These are phyloP conservation scores for Thraustochytrium striatum DNA, from an alignment of 352 stramenopile species.

Conservation along the genomic window DNA sequence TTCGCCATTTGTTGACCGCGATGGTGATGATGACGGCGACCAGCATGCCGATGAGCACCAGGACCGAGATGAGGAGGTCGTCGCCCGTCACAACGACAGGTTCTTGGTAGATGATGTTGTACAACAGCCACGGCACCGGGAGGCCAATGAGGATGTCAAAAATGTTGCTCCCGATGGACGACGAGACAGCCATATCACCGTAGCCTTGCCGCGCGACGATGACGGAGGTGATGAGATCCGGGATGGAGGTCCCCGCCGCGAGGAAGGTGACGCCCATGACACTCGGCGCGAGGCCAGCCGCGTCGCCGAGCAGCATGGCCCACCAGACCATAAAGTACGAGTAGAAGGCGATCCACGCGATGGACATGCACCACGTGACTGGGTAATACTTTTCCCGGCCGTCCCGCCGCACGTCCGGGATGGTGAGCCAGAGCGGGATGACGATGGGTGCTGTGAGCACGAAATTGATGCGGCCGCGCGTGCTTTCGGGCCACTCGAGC, in stretches of 20 bases:
- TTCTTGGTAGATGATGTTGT: constrained; percentile 47
- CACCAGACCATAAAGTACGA: constrained; percentile 66
- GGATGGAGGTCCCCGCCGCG: constrained; percentile 67
- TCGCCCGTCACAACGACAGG: constrained; percentile 30
- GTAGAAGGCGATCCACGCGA: constrained; percentile 66
- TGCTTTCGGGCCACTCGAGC: background rate
- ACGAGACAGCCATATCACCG: constrained; percentile 70
- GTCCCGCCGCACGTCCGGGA: constrained; percentile 60
- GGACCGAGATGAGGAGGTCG: constrained; percentile 53
- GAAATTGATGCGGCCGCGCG: constrained; percentile 54
- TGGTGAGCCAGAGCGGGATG: constrained; percentile 61
- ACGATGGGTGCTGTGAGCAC: constrained; percentile 63
- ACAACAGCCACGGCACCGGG: constrained; percentile 65
- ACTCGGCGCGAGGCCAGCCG: constrained; percentile 61
- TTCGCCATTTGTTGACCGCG: constrained; percentile 47
- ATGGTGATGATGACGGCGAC: constrained; percentile 51
- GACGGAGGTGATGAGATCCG: constrained; percentile 67
- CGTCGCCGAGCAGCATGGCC: constrained; percentile 63
- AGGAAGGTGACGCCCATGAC: constrained; percentile 70
- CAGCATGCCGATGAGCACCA: constrained; percentile 55
- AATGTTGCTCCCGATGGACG: constrained; percentile 69
- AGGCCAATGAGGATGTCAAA: constrained; percentile 70
- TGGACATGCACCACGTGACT: constrained; percentile 63
- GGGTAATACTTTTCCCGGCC: constrained; percentile 61
- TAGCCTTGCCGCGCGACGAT: constrained; percentile 67